These are phyloP conservation scores for Monilinia polystroma DNA, from an alignment of 2,329 filamentous ascomycete genomes.

Conservation along the genomic window DNA sequence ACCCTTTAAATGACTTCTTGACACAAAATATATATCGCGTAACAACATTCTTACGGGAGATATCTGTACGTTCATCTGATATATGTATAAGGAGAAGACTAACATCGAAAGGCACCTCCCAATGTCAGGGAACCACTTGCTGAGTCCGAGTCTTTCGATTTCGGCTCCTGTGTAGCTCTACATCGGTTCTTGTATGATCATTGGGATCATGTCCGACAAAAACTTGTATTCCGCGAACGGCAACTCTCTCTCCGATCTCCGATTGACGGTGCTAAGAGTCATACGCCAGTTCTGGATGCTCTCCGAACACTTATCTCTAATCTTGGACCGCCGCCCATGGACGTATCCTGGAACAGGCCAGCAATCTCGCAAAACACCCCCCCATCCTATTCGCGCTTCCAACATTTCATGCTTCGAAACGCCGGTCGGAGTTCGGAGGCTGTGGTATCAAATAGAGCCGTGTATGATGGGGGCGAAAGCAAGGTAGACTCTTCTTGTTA, in stretches of 20 bases:
- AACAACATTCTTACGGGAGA: constrained; percentile 65
- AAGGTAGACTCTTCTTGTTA: constrained; percentile 47
- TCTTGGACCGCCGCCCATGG: constrained; percentile 64
- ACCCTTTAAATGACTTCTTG: constrained; percentile 66
- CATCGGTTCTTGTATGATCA: constrained; percentile 70
- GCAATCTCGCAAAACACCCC: constrained; percentile 63
- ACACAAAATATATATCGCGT: constrained; percentile 67
- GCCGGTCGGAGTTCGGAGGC: constrained; percentile 65
- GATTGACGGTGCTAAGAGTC: constrained; percentile 51
- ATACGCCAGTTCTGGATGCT: constrained; percentile 58
- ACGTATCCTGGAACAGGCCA: constrained; percentile 68
- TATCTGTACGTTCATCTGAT: constrained; percentile 53
- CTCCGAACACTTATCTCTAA: constrained; percentile 63
- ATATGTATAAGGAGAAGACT: constrained; percentile 18
- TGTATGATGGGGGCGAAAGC: constrained; percentile 70
- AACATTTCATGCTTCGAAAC: constrained; percentile 71
- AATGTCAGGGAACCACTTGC: constrained; percentile 46
- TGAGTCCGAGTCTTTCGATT: constrained; percentile 59
- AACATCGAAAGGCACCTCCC: constrained; percentile 46
- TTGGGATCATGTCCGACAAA: constrained; percentile 68
- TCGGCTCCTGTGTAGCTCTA: constrained; percentile 67
- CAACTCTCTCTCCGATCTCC: constrained; percentile 56
- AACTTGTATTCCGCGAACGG: constrained; percentile 59
- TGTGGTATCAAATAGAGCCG: constrained; percentile 61
- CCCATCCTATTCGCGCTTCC: constrained; percentile 65